These are phyloP conservation scores for Cutaneotrichosporon sp. DNA, from an alignment of 1,284 basidiomycete species.

Conservation along the genomic window DNA sequence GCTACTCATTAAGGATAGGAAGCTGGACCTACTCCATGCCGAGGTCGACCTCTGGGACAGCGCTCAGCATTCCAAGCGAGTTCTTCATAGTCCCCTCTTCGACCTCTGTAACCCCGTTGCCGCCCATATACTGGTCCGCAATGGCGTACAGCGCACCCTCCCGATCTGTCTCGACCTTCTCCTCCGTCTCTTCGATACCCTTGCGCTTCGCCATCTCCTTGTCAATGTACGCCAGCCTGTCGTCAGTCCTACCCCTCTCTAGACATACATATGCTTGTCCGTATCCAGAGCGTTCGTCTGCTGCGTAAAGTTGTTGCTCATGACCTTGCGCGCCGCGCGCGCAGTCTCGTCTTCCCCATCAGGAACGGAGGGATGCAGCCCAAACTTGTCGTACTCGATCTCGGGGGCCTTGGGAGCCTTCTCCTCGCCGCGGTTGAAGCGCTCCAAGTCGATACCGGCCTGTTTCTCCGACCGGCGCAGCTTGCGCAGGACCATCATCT, in stretches of 20 bases:
- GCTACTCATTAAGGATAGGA: neutral
- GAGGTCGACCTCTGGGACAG: conserved; percentile 93
- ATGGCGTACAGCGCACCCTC: conserved; percentile 78
- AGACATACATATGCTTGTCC: conserved; percentile 86
- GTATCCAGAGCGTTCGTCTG: conserved; percentile 95
- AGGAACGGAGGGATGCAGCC: conserved; percentile 51
- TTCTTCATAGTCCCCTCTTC: conserved; percentile 92
- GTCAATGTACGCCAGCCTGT: conserved; percentile 96
- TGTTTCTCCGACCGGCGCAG: conserved; percentile 65
- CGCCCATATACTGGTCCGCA: conserved; percentile 63
- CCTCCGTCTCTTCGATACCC: conserved; percentile 56
- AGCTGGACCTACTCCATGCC: conserved; percentile 82
- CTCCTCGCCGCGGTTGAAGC: conserved; percentile 77
- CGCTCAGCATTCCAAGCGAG: conserved; percentile 88
- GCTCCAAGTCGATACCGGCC: conserved; percentile 76
- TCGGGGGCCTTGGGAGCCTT: conserved; percentile 58
- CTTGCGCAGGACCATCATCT: conserved; percentile 80
- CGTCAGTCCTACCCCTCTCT: neutral
- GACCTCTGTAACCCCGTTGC: conserved; percentile 35
- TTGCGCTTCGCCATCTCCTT: conserved; percentile 81
- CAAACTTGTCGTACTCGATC: conserved; percentile 55
- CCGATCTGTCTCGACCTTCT: conserved; percentile 40
- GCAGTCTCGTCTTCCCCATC: conserved; percentile 59
- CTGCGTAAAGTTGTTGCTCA: conserved; percentile 90
- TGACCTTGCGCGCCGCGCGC: conserved; percentile 67